Base-by-base conservation (phyloP, 805 yeast genomes). In the Ogataea henricii region DNA sequence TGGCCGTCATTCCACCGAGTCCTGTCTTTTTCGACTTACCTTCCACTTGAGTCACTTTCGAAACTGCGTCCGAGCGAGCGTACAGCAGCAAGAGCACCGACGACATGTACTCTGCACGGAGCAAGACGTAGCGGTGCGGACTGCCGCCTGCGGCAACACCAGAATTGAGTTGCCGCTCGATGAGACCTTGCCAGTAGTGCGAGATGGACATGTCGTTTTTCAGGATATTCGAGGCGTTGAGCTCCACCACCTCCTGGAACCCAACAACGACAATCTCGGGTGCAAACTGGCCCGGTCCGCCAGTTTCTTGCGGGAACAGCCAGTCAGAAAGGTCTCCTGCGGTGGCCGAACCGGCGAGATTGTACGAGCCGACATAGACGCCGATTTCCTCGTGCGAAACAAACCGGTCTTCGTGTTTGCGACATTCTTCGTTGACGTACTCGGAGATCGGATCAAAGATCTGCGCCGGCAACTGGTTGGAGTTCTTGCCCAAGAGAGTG, bases 21-120 rank as follows among this genome's bases (percentile, higher is more conserved):
- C 98, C 99, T 0, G 98, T 92, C 67, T 92, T 92, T 59, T 91
- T 92, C 10, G 87, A 79, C n/a, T 91, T 79, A n/a, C 97, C 97
- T 56, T 90, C 91, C 4, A 94, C 97, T 59, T 86, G 85, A 12
- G 88, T 87, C 3, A 94, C 82, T 45, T 73, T 62, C 0, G 59
- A 54, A 47, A 76, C 70, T 41, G 71, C 65, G 35, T 71, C 73
- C 6, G 76, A 66, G 50, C 77, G 79, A 4, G 82, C 89, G 63
- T 84, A 85, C 42, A 87, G 73, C 37, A 85, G 69, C 26, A 87
- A 69, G 20, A 85, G 60, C 60, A 87, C 71, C 0, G 92, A 85
- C 0, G 91, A 75, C 78, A 87, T 82, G 45, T 84, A 83, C 58
- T 87, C 94, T 0, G 88, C 85, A 59, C 95, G 73, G 33, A 87